A percentile compares a stretch with the other conserved stretches of the same genome.
Conservation (phyloP, 345 rosid genomes). For the Pistacia atlantica region DNA sequence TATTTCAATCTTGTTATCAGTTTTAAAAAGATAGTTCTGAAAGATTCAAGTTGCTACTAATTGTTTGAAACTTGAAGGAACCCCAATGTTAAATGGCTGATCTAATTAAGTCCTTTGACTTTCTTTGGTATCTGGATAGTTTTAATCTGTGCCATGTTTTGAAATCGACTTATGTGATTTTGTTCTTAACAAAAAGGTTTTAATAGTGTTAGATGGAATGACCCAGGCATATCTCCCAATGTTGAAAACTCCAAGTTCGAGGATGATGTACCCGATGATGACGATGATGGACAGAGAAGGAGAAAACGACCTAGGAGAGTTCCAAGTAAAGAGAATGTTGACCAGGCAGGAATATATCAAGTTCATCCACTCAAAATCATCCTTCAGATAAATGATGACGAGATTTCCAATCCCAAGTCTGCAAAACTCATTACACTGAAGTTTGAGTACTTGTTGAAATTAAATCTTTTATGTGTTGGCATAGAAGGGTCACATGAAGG, state of each 20-base stretch:
- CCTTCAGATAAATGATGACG: constrained; percentile 67
- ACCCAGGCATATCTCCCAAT: constrained; percentile 54
- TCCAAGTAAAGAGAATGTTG: constrained; percentile 58
- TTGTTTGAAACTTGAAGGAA: not conserved
- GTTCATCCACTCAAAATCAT: constrained; percentile 74
- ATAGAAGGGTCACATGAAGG: constrained; percentile 62
- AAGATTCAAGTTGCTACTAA: not conserved
- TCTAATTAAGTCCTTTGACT: not conserved
- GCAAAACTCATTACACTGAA: constrained; percentile 55
- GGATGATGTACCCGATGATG: constrained; percentile 78
- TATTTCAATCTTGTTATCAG: not conserved
- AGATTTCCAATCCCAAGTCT: constrained; percentile 58
- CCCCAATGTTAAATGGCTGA: not conserved
- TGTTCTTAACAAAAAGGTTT: not conserved
- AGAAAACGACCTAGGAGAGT: constrained; percentile 72
- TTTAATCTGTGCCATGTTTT: not conserved
- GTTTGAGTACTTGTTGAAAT: constrained; percentile 79
- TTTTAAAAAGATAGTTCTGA: not conserved
- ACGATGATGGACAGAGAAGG: constrained; percentile 80
- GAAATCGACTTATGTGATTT: not conserved
- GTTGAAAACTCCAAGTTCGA: constrained; percentile 63
- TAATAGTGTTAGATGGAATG: constrained; percentile 19
- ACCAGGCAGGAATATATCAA: constrained; percentile 59
- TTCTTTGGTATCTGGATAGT: constrained; percentile 1
- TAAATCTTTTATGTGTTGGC: constrained; percentile 80